Conservation (phyloP, 2,329 filamentous ascomycete genomes). For the Colletotrichum paranaense region DNA sequence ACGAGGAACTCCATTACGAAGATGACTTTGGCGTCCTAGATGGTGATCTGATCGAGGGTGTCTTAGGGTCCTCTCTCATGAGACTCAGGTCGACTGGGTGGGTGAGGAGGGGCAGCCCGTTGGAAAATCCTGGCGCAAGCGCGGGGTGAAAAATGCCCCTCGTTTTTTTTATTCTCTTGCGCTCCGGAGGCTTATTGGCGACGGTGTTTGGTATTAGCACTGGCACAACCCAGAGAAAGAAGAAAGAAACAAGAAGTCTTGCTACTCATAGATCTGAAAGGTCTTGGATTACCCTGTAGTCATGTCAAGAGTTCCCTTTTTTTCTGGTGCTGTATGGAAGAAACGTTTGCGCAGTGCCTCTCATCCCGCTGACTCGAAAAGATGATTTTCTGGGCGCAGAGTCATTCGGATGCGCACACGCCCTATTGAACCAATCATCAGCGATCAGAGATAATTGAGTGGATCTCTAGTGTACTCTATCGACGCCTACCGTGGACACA, state of each 20-base stretch:
- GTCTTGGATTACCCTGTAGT: too few relatives aligned
- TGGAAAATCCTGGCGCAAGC: constrained; percentile 11
- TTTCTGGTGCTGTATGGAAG: neutral
- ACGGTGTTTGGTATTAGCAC: neutral
- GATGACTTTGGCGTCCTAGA: too few relatives aligned
- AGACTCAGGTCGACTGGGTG: neutral
- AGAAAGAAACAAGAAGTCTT: neutral
- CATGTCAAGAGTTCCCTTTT: neutral
- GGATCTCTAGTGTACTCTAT: fast-evolving
- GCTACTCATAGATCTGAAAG: neutral
- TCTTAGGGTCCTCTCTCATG: neutral
- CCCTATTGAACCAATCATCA: neutral
- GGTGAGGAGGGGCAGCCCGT: constrained; percentile 4
- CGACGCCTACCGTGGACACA: constrained; percentile 4
- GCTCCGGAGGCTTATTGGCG: too few relatives aligned
- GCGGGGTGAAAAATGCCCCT: constrained; percentile 33
- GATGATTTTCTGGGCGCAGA: constrained; percentile 10
- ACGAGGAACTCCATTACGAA: constrained; percentile 80
- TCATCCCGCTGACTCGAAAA: constrained; percentile 21
- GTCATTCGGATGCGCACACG: neutral
- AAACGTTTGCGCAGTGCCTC: neutral
- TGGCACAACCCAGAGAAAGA: too few relatives aligned
- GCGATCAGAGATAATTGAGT: neutral
- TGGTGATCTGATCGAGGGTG: neutral
- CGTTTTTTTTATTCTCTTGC: neutral